Base-by-base conservation (phyloP, 2,329 filamentous ascomycete genomes). In the Dactylellina sp. region DNA sequence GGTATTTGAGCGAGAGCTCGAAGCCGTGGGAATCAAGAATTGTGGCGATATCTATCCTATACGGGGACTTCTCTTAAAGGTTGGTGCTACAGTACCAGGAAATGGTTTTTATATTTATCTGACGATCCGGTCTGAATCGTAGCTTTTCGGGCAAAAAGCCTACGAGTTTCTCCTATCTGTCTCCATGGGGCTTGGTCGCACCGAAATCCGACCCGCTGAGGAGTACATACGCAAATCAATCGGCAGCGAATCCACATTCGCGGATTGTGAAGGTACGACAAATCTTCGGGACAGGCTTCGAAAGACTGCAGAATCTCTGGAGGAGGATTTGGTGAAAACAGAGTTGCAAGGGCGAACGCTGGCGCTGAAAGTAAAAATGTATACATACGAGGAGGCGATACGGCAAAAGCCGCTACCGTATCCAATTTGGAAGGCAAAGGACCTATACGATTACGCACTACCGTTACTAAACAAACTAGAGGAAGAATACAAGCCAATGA, bases 141-240 rank as follows among this genome's bases (percentile, higher is more conserved):
- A 86, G 37, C 84, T 99, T 0, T 98, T 98, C 78, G 94, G 95
- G 0, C 91, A 96, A 18, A 99, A 98, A 81, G 90, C 92, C 16
- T 96, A 90, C 74, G 88, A 91, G 22, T 99, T 98, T 76, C 83
- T 99, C 7, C 86, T 97, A 74, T 87, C 89, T 72, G 93, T 91
- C 78, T 90, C 96, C 77, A 85, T 98, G 0, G 95, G 95, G 0
- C 84, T 98, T 0, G 95, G 95, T 0, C 86, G 93, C 32, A 98
- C 94, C 0, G 87, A 86, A 44, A 87, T 98, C 2, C 90, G 94
- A 71, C 94, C 93, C 0, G 91, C 91, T 0, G 93, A 96, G 78
- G 92, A 94, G 65, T 92, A 93, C 77, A 92, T 96, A 80, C 87
- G 95, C 14, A 98, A 98, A 80, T 96, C 92, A 76, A 91, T 98